phyloP scores from a whole-genome alignment of 768 basidiomycete species.

The Macrolepiota fuliginosa region DNA sequence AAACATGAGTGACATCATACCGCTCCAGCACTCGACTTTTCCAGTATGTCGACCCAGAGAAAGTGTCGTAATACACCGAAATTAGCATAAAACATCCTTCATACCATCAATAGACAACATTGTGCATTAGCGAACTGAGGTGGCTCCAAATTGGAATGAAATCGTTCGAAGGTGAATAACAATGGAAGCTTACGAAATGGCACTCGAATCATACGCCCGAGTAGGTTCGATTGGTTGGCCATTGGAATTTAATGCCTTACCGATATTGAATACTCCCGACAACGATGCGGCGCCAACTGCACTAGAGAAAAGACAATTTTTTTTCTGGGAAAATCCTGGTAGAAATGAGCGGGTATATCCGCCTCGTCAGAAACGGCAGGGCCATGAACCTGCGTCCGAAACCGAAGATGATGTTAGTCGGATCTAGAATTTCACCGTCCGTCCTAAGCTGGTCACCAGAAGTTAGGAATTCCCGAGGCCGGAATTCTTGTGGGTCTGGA shows the following conservation, averaged over 20 bases:
- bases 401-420: constrained; percentile 9
- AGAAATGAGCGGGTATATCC: neutral
- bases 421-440: constrained; percentile 4
- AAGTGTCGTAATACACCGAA: too few species aligned
- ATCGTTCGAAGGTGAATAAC: neutral
- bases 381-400: constrained; percentile 15
- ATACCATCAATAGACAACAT: constrained; percentile 7
- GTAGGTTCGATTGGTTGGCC: constrained; percentile 20
- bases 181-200: constrained; percentile 21
- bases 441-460: neutral
- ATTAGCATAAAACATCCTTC: too few species aligned
- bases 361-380: too few species aligned
- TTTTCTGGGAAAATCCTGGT: constrained; percentile 7
- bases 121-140: neutral
- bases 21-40: neutral
- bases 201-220: constrained; percentile 22
- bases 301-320: constrained; percentile 2
- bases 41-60: neutral
- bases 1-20: neutral
- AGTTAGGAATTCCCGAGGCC: constrained; percentile 9
- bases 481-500: constrained; percentile 8
- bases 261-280: constrained; percentile 9
- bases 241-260: neutral
- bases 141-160: neutral
- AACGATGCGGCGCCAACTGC: constrained; percentile 9